Evolutionary conservation across 345 rosid species (phyloP), one percentile per base, ranked within the genome.

Genomic region (Rhodamnia rubescens): DNA sequence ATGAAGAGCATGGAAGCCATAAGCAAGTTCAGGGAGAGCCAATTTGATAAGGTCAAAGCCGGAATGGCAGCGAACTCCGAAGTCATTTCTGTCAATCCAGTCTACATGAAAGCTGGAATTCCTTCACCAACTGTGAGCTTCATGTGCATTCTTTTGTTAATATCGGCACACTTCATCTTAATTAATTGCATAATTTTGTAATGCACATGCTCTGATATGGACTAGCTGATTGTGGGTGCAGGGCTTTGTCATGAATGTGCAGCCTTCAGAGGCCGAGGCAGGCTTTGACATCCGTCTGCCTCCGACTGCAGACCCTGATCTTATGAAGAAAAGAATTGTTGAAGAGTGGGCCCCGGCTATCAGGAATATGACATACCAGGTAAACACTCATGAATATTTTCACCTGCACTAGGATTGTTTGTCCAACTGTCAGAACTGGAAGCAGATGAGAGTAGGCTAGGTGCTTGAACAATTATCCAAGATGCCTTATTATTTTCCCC

Each of bases 191-290:
- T 21, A 26, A 21, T 51, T 84, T 51, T 42, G 27, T 14, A 14
- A 52, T 21, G 57, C 47, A 26, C 32, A 51, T 49, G 49, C 53
- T 85, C 40, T 52, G 78, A 74, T 52, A 22, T 54, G 49, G 86
- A 32, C 52, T 53, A 18, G 75, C 59, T 85, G 85, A 74, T 74
- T 0, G 49, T 81, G 54, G 85, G 64, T 87, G 78, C 54, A 94
- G 98, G 99, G 98, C 5, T 95, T 92, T 91, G 95, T 94, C 83
- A 97, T 97, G 96, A 97, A 95, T 89, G 86, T 95, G 96, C 98
- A 95, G 58, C 98, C 98, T 81, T 95, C 98, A 3, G 98, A 94
- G 29, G 98, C 98, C n/a, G 96, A 93, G 91, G 98, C 98, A 40
- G 98, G 99, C 14, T 96, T 92, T 90, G 94, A 95, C 86, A 9